Evolutionary conservation across 2,329 filamentous ascomycete genomes (phyloP).

Genomic region (Alternaria atra): DNA sequence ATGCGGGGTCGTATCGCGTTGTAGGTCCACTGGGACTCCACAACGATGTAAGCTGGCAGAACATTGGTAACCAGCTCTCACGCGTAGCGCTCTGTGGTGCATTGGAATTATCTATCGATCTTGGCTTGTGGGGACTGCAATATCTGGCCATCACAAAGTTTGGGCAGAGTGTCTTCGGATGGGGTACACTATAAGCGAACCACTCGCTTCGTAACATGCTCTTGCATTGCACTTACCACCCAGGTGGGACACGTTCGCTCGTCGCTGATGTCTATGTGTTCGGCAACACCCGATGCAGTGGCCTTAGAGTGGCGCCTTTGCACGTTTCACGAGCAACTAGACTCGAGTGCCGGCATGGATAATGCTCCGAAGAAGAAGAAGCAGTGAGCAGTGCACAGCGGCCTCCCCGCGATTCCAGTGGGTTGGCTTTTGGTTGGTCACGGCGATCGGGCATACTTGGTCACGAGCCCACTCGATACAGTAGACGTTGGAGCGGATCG

Average conservation of each 20-base stretch:
- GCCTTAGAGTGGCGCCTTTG: constrained; percentile 14
- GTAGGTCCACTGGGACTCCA: constrained; percentile 19
- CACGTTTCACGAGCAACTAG: constrained; percentile 16
- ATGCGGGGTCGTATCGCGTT: constrained; percentile 15
- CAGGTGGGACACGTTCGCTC: constrained; percentile 5
- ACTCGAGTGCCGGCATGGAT: constrained; percentile 12
- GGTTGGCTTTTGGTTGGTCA: constrained; percentile 3
- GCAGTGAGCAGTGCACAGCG: constrained; percentile 3
- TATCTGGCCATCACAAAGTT: constrained; percentile 40
- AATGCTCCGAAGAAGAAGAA: constrained; percentile 10
- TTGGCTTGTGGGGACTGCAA: constrained; percentile 46
- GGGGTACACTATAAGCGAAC: constrained; percentile 43
- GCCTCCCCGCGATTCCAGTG: constrained; percentile 8
- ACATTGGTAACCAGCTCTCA: constrained; percentile 36
- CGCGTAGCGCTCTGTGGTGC: constrained; percentile 46
- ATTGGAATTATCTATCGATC: constrained; percentile 45
- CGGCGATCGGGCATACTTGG: neutral
- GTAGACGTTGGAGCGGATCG: neutral
- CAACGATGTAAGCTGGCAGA: constrained; percentile 25
- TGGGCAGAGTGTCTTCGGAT: constrained; percentile 45
- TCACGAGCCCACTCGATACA: neutral
- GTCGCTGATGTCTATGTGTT: neutral
- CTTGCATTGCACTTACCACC: neutral
- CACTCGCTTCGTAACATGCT: constrained; percentile 9
- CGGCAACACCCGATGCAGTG: constrained; percentile 20